Evolutionary conservation across 495 filamentous ascomycete species (phyloP).

Genomic region (Thozetella sp.): DNA sequence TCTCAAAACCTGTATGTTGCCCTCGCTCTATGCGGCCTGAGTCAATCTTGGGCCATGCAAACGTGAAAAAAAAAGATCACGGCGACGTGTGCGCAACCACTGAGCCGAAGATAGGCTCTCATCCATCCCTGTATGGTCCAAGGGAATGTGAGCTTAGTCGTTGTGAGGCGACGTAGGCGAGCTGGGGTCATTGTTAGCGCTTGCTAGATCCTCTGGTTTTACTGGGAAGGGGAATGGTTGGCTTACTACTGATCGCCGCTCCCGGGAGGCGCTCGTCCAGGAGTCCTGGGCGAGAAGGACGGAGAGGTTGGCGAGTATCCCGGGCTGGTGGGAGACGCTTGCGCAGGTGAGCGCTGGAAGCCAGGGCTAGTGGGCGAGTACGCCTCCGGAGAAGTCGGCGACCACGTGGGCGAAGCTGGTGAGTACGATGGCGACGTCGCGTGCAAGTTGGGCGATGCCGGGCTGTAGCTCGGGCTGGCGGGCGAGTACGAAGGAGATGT

Average conservation of each 20-base stretch:
- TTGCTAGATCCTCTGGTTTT: no score
- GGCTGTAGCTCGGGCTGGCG: constrained; percentile 59
- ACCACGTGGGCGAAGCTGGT: constrained; percentile 72
- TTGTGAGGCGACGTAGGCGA: constrained; percentile 35
- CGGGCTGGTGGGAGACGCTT: constrained; percentile 55
- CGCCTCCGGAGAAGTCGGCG: constrained; percentile 66
- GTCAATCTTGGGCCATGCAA: background rate
- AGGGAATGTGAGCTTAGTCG: constrained; percentile 15
- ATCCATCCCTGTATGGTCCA: background rate
- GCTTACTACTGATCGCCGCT: constrained; percentile 36
- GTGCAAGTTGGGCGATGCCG: constrained; percentile 66
- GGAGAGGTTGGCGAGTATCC: constrained; percentile 54
- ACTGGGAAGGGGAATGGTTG: background rate
- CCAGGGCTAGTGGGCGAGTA: constrained; percentile 80
- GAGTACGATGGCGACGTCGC: constrained; percentile 66
- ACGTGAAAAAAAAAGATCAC: background rate
- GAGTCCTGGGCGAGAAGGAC: constrained; percentile 43
- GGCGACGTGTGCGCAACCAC: background rate
- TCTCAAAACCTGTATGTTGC: constrained; percentile 3
- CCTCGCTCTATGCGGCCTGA: background rate
- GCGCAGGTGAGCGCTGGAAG: constrained; percentile 61
- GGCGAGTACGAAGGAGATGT: constrained; percentile 73
- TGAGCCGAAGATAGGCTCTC: background rate
- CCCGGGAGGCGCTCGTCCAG: constrained; percentile 30
- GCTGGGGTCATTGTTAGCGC: constrained; percentile 8